phyloP scores from a whole-genome alignment of 345 rosid species.

The Populus davidiana region DNA sequence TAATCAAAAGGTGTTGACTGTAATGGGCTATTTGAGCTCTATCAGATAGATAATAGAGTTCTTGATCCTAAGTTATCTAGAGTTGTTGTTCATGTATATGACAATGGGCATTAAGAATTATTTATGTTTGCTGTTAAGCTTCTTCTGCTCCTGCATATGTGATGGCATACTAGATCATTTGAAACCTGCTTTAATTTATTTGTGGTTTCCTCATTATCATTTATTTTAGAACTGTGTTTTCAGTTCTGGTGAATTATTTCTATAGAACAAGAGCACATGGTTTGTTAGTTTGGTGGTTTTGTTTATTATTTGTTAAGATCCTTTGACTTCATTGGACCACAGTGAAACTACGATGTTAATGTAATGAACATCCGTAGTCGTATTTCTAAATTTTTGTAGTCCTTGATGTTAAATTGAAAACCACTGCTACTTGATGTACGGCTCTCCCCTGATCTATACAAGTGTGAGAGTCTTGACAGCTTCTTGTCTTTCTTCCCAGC shows the following conservation, averaged over 20 bases:
- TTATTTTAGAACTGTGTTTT: background rate
- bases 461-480: background rate
- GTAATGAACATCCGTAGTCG: background rate
- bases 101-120: background rate
- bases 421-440: background rate
- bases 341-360: background rate
- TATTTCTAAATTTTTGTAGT: background rate
- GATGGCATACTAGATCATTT: background rate
- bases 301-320: background rate
- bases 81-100: background rate
- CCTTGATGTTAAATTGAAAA: background rate
- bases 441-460: background rate
- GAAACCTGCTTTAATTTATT: background rate
- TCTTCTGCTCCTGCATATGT: background rate
- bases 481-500: constrained; percentile 15
- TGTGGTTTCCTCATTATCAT: background rate
- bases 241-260: background rate
- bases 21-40: background rate
- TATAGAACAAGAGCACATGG: background rate
- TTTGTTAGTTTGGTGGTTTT: background rate
- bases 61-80: background rate
- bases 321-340: background rate
- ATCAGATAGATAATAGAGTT: background rate
- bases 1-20: too few species aligned
- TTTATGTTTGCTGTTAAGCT: background rate